Base-by-base conservation (phyloP, 2,329 filamentous ascomycete genomes). In the Fusarium udum region DNA sequence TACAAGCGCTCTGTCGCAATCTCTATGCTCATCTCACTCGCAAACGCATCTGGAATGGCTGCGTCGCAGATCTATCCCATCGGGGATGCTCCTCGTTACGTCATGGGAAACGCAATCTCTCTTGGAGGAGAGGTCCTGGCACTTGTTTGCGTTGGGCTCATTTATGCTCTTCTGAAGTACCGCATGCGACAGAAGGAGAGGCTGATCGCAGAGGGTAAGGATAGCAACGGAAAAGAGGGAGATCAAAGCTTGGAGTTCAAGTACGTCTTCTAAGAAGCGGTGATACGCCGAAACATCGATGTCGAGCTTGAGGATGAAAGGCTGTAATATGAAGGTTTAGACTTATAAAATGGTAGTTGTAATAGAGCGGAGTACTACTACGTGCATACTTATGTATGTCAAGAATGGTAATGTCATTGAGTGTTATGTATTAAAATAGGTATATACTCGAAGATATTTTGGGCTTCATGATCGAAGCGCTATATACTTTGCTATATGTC, bases 1-100 rank as follows among this genome's bases (percentile, higher is more conserved):
- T 86, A 85, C 75, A 82, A 85, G 32, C 83, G 86, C 22, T 85
- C 86, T 0, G 81, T 85, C 0, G 84, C 82, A 7, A 82, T 87
- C 16, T 85, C 85, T 0, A 76, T 85, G 34, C 82, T 85, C 15
- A 83, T 85, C 57, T 86, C 85, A 0, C 80, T 87, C 2, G 86
- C 82, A 3, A 87, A 87, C 37, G 83, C 81, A 4, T 85, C 85
- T 0, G 86, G 85, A 16, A 83, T 87, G 14, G 84, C 85, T 2
- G 83, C 84, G 0, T 85, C 84, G 0, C 85, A 87, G 67, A 81
- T 87, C 1, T 87, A 83, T 62, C 78, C 78, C 3, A 61, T 66
- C 11, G 22, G 45, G 3, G 70, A 77, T 18, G 63, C 71, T 4
- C 75, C 75, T 8, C 55, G 80, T 5, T 82, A 82, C 34, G 70